Evolutionary conservation across 2,329 filamentous ascomycete genomes (phyloP).

Genomic region (Berkeleyomyces basicola): DNA sequence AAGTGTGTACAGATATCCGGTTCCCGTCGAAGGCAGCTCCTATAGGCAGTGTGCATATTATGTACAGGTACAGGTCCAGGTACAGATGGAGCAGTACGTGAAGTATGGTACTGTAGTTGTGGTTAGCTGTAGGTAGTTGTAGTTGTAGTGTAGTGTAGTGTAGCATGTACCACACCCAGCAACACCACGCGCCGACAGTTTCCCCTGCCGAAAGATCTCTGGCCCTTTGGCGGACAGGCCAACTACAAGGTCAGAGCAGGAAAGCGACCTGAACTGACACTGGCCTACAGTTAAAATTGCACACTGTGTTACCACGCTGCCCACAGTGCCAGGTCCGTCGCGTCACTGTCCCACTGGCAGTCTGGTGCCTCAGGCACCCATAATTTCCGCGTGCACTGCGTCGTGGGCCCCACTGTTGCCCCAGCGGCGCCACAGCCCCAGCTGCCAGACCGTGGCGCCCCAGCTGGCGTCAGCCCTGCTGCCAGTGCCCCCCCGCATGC

Average conservation of each 20-base stretch:
- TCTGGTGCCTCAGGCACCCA: slow-evolving; percentile 11
- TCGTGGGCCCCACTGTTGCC: neutral
- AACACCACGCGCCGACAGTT: too few relatives aligned
- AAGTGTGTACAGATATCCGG: neutral
- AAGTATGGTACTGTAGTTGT: too few relatives aligned
- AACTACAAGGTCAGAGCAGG: neutral
- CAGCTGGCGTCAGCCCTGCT: neutral
- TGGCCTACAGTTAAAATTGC: neutral
- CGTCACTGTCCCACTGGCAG: neutral
- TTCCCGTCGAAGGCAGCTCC: too few relatives aligned
- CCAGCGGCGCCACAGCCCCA: neutral
- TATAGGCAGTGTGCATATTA: too few relatives aligned
- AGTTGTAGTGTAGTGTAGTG: too few relatives aligned
- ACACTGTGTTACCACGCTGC: neutral
- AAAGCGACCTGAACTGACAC: neutral
- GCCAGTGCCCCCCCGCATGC: neutral
- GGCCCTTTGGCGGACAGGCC: neutral
- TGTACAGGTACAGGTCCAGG: neutral
- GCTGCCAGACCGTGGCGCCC: neutral
- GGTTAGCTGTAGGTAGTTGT: too few relatives aligned
- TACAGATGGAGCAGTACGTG: too few relatives aligned
- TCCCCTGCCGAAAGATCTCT: neutral
- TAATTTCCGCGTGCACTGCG: neutral
- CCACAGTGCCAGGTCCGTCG: neutral
- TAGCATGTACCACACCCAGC: too few relatives aligned